Evolutionary conservation across 768 basidiomycete species (phyloP).

Genomic region (Postia placenta): DNA sequence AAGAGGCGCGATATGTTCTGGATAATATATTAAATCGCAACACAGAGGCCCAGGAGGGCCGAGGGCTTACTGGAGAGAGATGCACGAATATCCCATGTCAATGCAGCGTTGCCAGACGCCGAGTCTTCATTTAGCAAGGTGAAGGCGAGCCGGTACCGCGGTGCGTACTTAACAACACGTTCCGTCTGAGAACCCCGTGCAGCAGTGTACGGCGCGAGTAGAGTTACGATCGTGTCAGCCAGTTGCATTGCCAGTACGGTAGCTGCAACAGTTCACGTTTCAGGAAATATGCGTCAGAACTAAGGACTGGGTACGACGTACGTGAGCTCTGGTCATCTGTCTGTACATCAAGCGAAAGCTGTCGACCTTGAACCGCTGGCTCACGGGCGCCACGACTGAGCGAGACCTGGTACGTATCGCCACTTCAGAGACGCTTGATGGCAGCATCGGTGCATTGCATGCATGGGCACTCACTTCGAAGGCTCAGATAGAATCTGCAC

Average conservation of each 20-base stretch:
- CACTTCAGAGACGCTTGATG: not conserved
- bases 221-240: conserved; percentile 29
- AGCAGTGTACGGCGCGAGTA: conserved; percentile 36
- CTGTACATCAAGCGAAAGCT: conserved; percentile 4
- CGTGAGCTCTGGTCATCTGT: not conserved
- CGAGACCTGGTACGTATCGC: conserved; percentile 9
- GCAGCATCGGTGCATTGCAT: not conserved
- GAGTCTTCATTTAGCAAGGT: conserved; percentile 90
- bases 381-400: conserved; percentile 1
- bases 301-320: too few species aligned
- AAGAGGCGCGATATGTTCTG: conserved; percentile 70
- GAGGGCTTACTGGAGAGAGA: conserved; percentile 55
- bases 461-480: conserved; percentile 1
- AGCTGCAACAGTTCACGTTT: not conserved
- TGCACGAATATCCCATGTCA: conserved; percentile 67
- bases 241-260: conserved; percentile 4
- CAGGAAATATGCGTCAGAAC: not conserved
- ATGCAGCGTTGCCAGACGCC: conserved; percentile 49
- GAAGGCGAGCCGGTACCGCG: conserved; percentile 84
- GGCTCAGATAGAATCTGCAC: not conserved
- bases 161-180: conserved; percentile 67
- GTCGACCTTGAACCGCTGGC: conserved; percentile 8
- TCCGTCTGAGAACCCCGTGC: conserved; percentile 40
- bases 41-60: not conserved
- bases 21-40: conserved; percentile 1